These are phyloP conservation scores for Coniella vitis DNA, from an alignment of 2,329 filamentous ascomycete genomes.

Conservation along the genomic window DNA sequence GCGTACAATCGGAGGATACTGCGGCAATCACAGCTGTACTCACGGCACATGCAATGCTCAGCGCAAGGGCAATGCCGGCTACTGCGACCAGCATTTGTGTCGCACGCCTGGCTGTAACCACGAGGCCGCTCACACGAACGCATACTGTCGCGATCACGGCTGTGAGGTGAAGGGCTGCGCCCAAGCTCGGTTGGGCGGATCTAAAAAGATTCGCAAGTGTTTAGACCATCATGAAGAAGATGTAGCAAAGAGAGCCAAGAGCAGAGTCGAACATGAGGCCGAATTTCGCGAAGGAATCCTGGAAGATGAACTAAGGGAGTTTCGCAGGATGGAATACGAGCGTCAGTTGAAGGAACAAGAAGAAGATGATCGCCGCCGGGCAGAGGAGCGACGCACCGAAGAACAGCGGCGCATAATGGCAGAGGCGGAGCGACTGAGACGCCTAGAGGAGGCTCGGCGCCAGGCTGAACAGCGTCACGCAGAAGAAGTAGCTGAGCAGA, in stretches of 20 bases:
- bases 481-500: not conserved
- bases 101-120: constrained; percentile 2
- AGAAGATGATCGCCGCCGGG: not conserved
- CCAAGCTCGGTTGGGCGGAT: constrained; percentile 1
- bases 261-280: not conserved
- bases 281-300: not conserved
- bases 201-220: constrained; percentile 3
- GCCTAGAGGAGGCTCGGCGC: not conserved
- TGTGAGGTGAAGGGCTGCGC: constrained; percentile 6
- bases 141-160: constrained; percentile 5
- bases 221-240: constrained; percentile 3
- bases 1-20: constrained; percentile 1
- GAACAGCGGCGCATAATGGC: not conserved
- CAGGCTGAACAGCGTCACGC: not conserved
- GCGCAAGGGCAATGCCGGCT: not conserved
- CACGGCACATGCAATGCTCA: constrained; percentile 4
- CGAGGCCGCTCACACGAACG: constrained; percentile 3
- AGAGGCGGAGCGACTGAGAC: not conserved
- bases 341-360: not conserved
- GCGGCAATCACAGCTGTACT: constrained; percentile 6
- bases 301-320: constrained; percentile 2
- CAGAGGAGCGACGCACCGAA: not conserved
- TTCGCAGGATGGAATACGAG: not conserved
- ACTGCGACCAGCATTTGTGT: constrained; percentile 10
- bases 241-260: not conserved